A percentile compares a stretch with the other conserved stretches of the same genome.
These are phyloP conservation scores for Candida easanensis DNA, from an alignment of 805 yeast genomes.

Conservation along the genomic window DNA sequence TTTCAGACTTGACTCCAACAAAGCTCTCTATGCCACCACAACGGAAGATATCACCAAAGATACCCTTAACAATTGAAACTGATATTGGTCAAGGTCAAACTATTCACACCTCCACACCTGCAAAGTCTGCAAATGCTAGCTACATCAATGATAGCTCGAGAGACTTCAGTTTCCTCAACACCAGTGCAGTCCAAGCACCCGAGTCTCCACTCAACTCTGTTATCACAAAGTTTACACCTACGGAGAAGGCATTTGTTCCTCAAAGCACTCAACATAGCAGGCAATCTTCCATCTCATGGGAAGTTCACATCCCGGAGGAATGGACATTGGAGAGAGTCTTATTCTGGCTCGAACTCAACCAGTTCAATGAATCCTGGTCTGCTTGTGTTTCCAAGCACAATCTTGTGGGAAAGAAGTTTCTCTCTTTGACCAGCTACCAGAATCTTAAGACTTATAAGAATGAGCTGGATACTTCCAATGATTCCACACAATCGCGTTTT, in stretches of 20 bases:
- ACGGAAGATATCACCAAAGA: slow-evolving; percentile 13
- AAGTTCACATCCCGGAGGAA: slow-evolving; percentile 50
- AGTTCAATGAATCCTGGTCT: slow-evolving; percentile 75
- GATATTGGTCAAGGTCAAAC: not conserved
- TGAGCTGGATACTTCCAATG: slow-evolving; percentile 42
- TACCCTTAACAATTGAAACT: slow-evolving; percentile 16
- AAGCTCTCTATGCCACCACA: slow-evolving; percentile 7
- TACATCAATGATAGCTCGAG: slow-evolving; percentile 9
- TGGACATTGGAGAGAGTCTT: slow-evolving; percentile 74
- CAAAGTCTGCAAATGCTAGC: slow-evolving; percentile 4
- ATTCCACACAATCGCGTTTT: slow-evolving; percentile 54
- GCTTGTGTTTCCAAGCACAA: slow-evolving; percentile 55
- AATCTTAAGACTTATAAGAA: slow-evolving; percentile 42
- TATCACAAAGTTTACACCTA: slow-evolving; percentile 7
- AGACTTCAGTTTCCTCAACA: slow-evolving; percentile 27
- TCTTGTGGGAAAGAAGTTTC: slow-evolving; percentile 59
- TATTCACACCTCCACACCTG: slow-evolving; percentile 16
- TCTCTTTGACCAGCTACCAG: slow-evolving; percentile 67
- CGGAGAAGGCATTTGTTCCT: slow-evolving; percentile 1
- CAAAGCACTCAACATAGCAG: slow-evolving; percentile 25
- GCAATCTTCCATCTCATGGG: slow-evolving; percentile 40
- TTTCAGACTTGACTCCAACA: slow-evolving; percentile 23
- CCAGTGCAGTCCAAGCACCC: slow-evolving; percentile 17
- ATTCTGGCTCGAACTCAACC: slow-evolving; percentile 64
- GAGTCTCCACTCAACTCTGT: slow-evolving; percentile 9